A percentile compares a stretch with the other conserved stretches of the same genome.
phyloP scores from a whole-genome alignment of 106 monocot genomes.

The Dendrobium nobile region DNA sequence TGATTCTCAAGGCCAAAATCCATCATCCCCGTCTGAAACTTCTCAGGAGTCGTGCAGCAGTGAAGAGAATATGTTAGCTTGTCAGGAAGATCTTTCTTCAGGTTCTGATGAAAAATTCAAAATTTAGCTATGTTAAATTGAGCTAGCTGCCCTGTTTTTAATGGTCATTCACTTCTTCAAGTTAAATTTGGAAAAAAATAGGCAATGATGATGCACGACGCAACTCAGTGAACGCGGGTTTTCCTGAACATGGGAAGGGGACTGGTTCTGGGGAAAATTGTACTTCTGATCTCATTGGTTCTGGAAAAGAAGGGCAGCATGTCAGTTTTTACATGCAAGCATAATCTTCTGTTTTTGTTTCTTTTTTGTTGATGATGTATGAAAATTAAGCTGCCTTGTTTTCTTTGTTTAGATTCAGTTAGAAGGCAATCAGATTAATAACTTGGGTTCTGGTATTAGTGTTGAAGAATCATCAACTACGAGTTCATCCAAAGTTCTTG shows the following conservation, averaged over 20 bases:
- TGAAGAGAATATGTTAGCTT: not conserved
- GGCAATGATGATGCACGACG: not conserved
- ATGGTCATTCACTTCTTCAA: not conserved
- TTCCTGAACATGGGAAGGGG: not conserved
- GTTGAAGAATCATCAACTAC: constrained; percentile 10
- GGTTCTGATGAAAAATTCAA: not conserved
- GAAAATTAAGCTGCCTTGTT: not conserved
- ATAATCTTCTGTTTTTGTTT: not conserved
- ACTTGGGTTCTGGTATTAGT: not conserved
- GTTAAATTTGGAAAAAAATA: not conserved
- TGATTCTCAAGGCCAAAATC: constrained; percentile 7
- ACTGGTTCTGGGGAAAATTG: not conserved
- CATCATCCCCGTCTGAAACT: not conserved
- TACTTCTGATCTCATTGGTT: not conserved
- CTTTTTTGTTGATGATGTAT: constrained; percentile 2
- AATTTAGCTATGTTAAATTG: not conserved
- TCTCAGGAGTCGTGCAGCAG: not conserved
- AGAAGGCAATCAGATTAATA: constrained; percentile 5
- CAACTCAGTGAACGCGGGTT: not conserved
- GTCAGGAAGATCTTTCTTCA: not conserved
- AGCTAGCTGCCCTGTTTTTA: too few species aligned
- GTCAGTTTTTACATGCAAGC: constrained; percentile 4
- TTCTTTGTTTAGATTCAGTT: constrained; percentile 9
- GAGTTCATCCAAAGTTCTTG: not conserved
- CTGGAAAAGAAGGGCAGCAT: constrained; percentile 8